Percentiles rank a stretch among this genome's conserved stretches.
phyloP scores from a whole-genome alignment of 164 flowering plant species.

The Taxillus chinensis region DNA sequence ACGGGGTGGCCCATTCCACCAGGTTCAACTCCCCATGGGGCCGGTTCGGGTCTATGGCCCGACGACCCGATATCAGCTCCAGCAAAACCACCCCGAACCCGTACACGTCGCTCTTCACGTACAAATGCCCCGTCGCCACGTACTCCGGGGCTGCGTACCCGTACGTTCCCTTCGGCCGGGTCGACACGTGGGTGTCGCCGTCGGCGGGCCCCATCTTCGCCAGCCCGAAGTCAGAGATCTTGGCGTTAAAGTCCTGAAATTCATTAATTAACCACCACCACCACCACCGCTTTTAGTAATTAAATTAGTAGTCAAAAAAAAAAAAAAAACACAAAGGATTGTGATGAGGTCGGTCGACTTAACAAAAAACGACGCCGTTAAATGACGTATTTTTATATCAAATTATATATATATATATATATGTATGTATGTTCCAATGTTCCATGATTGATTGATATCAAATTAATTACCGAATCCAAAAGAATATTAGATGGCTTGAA shows the following conservation, averaged over 20 bases:
- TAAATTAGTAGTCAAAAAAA: too few species aligned
- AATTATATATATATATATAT: too few species aligned
- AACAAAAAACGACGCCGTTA: too few species aligned
- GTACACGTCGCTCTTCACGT: conserved; percentile 64
- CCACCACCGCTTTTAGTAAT: too few species aligned
- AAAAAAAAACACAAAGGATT: too few species aligned
- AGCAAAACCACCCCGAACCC: conserved; percentile 63
- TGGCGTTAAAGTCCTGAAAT: conserved; percentile 32
- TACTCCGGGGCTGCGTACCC: conserved; percentile 68
- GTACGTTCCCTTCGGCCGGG: conserved; percentile 40
- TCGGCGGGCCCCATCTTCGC: conserved; percentile 45
- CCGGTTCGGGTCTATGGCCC: conserved; percentile 41
- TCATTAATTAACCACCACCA: too few species aligned
- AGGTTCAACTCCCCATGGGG: conserved; percentile 29
- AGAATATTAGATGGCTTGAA: conserved; percentile 13
- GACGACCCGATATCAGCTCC: conserved; percentile 54
- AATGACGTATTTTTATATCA: too few species aligned
- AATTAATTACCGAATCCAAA: conserved; percentile 7
- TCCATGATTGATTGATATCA: too few species aligned
- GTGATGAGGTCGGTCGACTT: too few species aligned
- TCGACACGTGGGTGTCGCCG: conserved; percentile 43
- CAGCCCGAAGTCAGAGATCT: conserved; percentile 58
- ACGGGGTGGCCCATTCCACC: conserved; percentile 52
- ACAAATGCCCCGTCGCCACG: conserved; percentile 49
- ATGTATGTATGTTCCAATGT: too few species aligned